Evolutionary conservation across 139 green algal species (phyloP), one percentile per base, ranked within the genome.

Genomic region (Chlamydomonas sp.): DNA sequence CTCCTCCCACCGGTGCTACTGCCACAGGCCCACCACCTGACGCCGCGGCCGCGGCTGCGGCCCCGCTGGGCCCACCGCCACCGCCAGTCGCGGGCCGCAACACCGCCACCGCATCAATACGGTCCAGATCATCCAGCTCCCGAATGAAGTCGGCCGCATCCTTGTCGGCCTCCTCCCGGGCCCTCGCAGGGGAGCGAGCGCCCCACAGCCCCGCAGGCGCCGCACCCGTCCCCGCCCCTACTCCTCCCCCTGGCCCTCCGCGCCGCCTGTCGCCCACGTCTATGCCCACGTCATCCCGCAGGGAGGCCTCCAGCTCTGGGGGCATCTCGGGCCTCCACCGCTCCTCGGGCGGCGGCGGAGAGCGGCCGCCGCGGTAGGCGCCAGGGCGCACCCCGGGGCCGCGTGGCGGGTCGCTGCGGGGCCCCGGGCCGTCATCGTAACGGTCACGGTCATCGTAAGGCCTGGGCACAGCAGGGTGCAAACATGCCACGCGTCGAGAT

Each of bases 141-240:
- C 18, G 64, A 58, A 88, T 88, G 74, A 88, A 88, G 63, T 82
- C 84, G 4, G 84, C 84, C 57, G 75, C 75, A 3, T 49, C 62
- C 78, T 83, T 83, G 20, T 18, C 62, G 5, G 78, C 78, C 5
- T 61, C 78, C 1, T 58, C 77, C 77, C 12, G 9, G 16, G 4
- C 7, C 77, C 14, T 60, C 31, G 31, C 31, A 49, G 31, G 31
- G 31, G 31, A 49, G 31, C 31, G 31, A 49, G 31, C 31, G 31
- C 31, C 31, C 31, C 31, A 49, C 49, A 4, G 59, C 16, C 59
- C 76, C 59, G 16, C 59, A 4, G 14, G 14, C 4, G 68, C 68
- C 14, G 68, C 68, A 20, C 14, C 80, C 49, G 61, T 67, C 17
- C 57, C 80, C 1, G 66, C 80, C 6, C 73, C 72, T 2, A 73